These are phyloP conservation scores for Microcyclosporella mali DNA, from an alignment of 2,329 filamentous ascomycete species.

Conservation along the genomic window DNA sequence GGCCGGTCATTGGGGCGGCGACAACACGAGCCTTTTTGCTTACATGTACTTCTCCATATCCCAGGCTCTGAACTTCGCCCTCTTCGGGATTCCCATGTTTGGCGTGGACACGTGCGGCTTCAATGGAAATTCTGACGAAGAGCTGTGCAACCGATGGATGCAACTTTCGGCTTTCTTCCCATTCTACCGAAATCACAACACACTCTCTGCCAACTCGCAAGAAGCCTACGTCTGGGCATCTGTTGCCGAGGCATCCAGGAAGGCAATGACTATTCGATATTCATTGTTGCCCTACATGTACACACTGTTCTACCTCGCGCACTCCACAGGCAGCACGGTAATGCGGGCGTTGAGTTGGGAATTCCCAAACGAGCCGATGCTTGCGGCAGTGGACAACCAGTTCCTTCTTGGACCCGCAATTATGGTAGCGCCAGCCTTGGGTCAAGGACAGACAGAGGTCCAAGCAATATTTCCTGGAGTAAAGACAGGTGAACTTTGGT, in stretches of 20 bases:
- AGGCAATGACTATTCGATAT: conserved; percentile 66
- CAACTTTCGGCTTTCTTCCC: conserved; percentile 68
- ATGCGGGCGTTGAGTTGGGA: conserved; percentile 70
- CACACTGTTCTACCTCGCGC: conserved; percentile 62
- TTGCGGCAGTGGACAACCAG: conserved; percentile 62
- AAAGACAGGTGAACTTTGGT: conserved; percentile 58
- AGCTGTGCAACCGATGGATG: conserved; percentile 71
- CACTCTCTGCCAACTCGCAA: conserved; percentile 54
- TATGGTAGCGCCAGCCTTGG: conserved; percentile 62
- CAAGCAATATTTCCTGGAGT: conserved; percentile 65
- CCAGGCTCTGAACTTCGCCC: conserved; percentile 66
- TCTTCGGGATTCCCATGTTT: conserved; percentile 73
- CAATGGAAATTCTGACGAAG: conserved; percentile 58
- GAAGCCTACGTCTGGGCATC: conserved; percentile 66
- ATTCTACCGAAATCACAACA: conserved; percentile 73
- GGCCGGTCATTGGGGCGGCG: conserved; percentile 75
- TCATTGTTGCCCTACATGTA: conserved; percentile 69
- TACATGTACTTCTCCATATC: conserved; percentile 73
- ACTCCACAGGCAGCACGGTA: conserved; percentile 60
- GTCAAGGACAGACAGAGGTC: conserved; percentile 55
- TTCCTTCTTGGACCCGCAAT: conserved; percentile 64
- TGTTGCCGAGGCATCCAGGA: conserved; percentile 58
- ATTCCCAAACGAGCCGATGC: conserved; percentile 63
- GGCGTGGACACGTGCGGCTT: conserved; percentile 66
- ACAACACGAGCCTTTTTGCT: conserved; percentile 64